Evolutionary conservation across 2,329 filamentous ascomycete species (phyloP).

Genomic region (Chaetothyriales sp.): DNA sequence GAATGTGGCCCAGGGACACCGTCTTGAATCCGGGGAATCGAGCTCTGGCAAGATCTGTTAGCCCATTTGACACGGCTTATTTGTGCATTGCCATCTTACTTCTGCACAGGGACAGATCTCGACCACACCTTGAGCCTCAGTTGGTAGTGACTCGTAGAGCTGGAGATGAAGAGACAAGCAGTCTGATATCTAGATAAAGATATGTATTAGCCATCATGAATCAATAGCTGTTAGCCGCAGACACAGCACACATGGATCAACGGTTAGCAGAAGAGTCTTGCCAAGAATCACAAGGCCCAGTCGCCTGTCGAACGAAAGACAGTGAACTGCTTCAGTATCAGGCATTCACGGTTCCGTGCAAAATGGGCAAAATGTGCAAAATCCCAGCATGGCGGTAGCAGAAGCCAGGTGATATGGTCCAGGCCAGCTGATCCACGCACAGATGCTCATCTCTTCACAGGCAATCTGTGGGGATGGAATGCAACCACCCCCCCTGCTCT

Average conservation of each 20-base stretch:
- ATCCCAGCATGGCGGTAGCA: not conserved
- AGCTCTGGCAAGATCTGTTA: slow-evolving; percentile 6
- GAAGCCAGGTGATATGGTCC: not conserved
- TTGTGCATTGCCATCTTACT: not conserved
- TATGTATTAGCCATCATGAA: not conserved
- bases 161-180: not conserved
- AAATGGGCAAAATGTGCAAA: not conserved
- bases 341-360: not conserved
- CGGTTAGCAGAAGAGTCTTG: not conserved
- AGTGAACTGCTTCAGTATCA: not conserved
- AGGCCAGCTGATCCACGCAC: not conserved
- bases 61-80: not conserved
- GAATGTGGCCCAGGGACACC: slow-evolving; percentile 20
- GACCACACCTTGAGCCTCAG: too few relatives aligned
- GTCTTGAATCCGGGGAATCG: slow-evolving; percentile 7
- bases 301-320: not conserved
- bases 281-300: not conserved
- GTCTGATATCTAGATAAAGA: not conserved
- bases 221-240: not conserved
- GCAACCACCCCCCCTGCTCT: not conserved
- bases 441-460: not conserved
- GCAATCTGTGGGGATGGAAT: not conserved
- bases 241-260: not conserved
- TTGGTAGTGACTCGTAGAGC: not conserved
- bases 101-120: not conserved